These are phyloP conservation scores for Tolypocladium ovalisporum DNA, from an alignment of 2,329 filamentous ascomycete genomes.

Conservation along the genomic window DNA sequence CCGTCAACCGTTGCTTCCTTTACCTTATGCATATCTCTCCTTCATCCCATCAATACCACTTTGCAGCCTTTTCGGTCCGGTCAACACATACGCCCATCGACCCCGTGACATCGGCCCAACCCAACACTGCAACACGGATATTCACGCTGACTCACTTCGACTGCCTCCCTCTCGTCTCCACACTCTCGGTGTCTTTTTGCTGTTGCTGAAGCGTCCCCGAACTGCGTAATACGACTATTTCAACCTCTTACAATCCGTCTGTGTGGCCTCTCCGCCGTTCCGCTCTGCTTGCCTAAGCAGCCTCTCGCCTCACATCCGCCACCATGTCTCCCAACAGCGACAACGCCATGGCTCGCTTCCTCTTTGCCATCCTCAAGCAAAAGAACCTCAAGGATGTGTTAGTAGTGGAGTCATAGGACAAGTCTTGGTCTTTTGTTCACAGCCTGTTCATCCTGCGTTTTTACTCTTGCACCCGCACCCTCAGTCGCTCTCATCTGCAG, in stretches of 20 bases:
- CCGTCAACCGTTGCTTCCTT: not conserved
- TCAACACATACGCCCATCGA: not conserved
- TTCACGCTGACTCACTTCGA: not conserved
- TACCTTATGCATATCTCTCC: not conserved
- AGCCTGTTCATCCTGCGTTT: not conserved
- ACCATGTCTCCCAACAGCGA: conserved; percentile 45
- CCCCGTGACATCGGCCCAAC: not conserved
- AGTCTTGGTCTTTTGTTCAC: not conserved
- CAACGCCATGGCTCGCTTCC: conserved; percentile 44
- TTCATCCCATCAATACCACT: not conserved
- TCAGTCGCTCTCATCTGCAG: not conserved
- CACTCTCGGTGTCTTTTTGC: not conserved
- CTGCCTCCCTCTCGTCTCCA: not conserved
- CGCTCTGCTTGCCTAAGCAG: not conserved
- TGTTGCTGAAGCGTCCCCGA: not conserved
- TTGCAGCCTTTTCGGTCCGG: not conserved
- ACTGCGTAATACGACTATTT: not conserved
- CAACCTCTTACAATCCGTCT: not conserved
- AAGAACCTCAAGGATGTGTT: conserved; percentile 52
- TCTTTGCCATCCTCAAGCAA: conserved; percentile 49
- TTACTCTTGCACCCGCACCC: not conserved
- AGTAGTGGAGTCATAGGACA: too few species aligned
- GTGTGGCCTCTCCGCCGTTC: not conserved
- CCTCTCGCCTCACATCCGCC: not conserved
- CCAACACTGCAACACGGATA: not conserved